Evolutionary conservation across 495 filamentous ascomycete genomes (phyloP), one percentile per base, ranked within the genome.

Genomic region (Talaromyces thailandensis): DNA sequence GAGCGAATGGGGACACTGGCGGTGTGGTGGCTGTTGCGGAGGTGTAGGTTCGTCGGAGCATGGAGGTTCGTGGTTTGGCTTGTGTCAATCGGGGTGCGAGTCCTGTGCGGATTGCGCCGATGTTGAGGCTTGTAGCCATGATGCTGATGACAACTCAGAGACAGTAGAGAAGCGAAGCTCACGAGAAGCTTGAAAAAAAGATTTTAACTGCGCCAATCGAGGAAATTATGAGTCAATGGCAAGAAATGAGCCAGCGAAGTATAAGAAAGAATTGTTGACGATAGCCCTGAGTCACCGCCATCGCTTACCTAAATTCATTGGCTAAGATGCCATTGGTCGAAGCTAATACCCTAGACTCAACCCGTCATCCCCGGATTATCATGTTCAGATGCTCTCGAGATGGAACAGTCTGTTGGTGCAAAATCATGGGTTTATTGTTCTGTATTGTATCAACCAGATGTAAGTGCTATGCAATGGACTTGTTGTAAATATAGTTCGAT

Each of bases 1-100:
- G 89, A 18, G 80, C 76, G 62, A 79, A 82, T 8, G 78, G 80
- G 6, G 78, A 80, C 60, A 75, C 74, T n/a, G 69, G 60, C 31
- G 73, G 74, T 60, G 71, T 66, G 31, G 69, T 71, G 43, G 59
- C 59, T 18, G 69, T 71, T 4, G 58, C 58, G 2, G 62, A 63
- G 12, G 35, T 58, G 37, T 62, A 62, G 0, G 8, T 40, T 62
- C 52, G 61, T 57, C 55, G 55, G 8, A 57, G 29, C 28, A 57
- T 57, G 9, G 26, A 35, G 28, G n/a, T 57, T 57, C 29, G 26
- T 23, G 26, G 55, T 57, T 35, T 57, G 55, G 55, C 26, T 35
- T 57, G 55, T 9, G 55, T 31, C 3, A 57, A 23, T 57, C 29
- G 14, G 14, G 55, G 26, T 21, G 55, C 55, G 29, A 57, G 55